Evolutionary conservation across 805 yeast genomes (phyloP).

Genomic region (Myxozyma udenii): DNA sequence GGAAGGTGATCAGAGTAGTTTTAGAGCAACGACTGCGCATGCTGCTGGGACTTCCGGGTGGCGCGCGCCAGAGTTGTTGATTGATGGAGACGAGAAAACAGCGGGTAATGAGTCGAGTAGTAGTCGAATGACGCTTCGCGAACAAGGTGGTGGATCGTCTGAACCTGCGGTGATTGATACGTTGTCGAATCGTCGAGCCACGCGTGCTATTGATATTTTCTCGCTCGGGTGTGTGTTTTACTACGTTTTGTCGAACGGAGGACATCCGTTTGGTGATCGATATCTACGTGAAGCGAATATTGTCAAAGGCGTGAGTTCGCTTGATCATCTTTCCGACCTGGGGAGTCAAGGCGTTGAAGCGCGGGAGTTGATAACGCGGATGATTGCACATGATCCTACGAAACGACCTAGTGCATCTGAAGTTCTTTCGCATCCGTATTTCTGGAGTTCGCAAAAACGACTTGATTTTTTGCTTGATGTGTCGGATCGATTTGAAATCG

Average conservation of each 20-base stretch:
- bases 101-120: not conserved
- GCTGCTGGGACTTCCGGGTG: conserved; percentile 98
- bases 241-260: conserved; percentile 76
- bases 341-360: conserved; percentile 58
- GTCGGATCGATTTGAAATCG: conserved; percentile 87
- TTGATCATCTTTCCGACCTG: conserved; percentile 47
- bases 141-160: conserved; percentile 31
- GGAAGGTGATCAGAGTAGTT: conserved; percentile 89
- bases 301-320: conserved; percentile 58
- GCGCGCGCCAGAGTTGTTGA: conserved; percentile 90
- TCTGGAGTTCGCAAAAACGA: conserved; percentile 74
- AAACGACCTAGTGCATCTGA: conserved; percentile 65
- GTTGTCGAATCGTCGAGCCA: conserved; percentile 55
- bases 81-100: conserved; percentile 36
- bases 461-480: conserved; percentile 81
- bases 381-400: conserved; percentile 68
- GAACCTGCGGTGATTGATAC: conserved; percentile 43
- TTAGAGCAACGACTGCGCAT: conserved; percentile 84
- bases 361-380: conserved; percentile 61
- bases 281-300: conserved; percentile 87
- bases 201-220: conserved; percentile 88
- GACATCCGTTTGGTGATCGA: conserved; percentile 94
- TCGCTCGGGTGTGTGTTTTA: conserved; percentile 93
- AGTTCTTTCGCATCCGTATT: conserved; percentile 80
- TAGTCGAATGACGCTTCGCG: conserved; percentile 5